These are phyloP conservation scores for Flueggea neowawraea DNA, from an alignment of 441 rosid genomes.

Conservation along the genomic window DNA sequence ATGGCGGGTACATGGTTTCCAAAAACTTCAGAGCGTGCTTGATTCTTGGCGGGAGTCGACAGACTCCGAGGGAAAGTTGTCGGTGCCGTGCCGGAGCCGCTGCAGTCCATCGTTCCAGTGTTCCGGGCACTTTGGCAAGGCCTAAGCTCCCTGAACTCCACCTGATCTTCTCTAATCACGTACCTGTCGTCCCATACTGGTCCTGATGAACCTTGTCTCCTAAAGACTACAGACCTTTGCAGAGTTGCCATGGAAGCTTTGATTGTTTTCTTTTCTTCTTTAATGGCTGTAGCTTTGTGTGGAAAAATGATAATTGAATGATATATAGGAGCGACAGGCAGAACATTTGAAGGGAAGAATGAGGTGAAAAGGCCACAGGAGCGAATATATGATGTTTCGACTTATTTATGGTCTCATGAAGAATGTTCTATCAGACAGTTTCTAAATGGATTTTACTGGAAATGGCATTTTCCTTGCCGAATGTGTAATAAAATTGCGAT, in stretches of 20 bases:
- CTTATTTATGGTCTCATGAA: neutral
- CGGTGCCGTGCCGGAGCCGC: neutral
- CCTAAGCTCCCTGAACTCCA: slow-evolving; percentile 19
- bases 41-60: slow-evolving; percentile 13
- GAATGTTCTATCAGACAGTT: too few species aligned
- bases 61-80: slow-evolving; percentile 15
- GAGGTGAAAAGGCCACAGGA: slow-evolving; percentile 1
- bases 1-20: slow-evolving; percentile 1
- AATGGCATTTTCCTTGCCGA: too few species aligned
- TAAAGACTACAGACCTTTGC: slow-evolving; percentile 27
- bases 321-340: slow-evolving; percentile 5
- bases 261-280: neutral
- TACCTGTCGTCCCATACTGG: slow-evolving; percentile 22
- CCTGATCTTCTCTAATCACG: slow-evolving; percentile 11
- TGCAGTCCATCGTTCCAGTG: neutral
- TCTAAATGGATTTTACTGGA: too few species aligned
- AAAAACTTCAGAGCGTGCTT: slow-evolving; percentile 1
- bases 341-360: neutral
- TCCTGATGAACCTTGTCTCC: slow-evolving; percentile 39
- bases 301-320: neutral
- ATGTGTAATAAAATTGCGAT: too few species aligned
- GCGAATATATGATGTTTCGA: slow-evolving; percentile 9
- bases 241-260: slow-evolving; percentile 21
- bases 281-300: neutral
- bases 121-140: slow-evolving; percentile 22